phyloP scores from a whole-genome alignment of 2,329 filamentous ascomycete genomes.

The Mollisia scopiformis region DNA sequence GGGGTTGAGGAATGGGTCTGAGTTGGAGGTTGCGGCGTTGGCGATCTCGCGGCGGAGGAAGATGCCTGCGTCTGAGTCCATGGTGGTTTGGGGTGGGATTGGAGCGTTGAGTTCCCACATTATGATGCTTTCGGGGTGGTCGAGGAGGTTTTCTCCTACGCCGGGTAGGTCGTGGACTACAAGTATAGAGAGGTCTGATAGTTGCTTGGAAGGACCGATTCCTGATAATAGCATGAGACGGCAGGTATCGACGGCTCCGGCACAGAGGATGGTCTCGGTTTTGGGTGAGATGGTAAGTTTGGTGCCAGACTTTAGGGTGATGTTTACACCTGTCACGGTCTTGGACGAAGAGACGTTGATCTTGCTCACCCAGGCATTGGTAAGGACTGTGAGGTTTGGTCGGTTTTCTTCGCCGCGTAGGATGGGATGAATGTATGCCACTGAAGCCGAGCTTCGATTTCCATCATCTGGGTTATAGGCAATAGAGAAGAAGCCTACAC shows the following conservation, averaged over 20 bases:
- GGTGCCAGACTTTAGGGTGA: constrained; percentile 60
- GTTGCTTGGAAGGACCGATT: constrained; percentile 38
- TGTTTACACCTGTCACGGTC: constrained; percentile 72
- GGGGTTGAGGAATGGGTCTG: constrained; percentile 42
- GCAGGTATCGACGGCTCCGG: constrained; percentile 41
- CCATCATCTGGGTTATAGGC: constrained; percentile 91
- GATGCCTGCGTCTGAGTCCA: constrained; percentile 56
- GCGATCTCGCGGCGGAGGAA: constrained; percentile 79
- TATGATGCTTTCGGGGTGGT: constrained; percentile 50
- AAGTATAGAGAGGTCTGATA: constrained; percentile 36
- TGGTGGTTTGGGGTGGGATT: constrained; percentile 41
- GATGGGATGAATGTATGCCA: constrained; percentile 92
- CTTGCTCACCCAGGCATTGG: constrained; percentile 85
- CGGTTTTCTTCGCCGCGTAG: constrained; percentile 80
- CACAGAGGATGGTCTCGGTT: constrained; percentile 65
- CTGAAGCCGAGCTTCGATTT: constrained; percentile 80
- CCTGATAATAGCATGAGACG: constrained; percentile 44
- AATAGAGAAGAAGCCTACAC: constrained; percentile 88
- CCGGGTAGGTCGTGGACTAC: constrained; percentile 37
- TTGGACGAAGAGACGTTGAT: constrained; percentile 69
- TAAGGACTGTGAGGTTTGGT: constrained; percentile 83
- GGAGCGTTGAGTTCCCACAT: constrained; percentile 46
- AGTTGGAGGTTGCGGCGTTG: constrained; percentile 60
- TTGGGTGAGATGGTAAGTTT: constrained; percentile 63
- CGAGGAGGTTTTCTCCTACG: constrained; percentile 41